These are phyloP conservation scores for Collybia sp. DNA, from an alignment of 768 basidiomycete genomes.

Conservation along the genomic window DNA sequence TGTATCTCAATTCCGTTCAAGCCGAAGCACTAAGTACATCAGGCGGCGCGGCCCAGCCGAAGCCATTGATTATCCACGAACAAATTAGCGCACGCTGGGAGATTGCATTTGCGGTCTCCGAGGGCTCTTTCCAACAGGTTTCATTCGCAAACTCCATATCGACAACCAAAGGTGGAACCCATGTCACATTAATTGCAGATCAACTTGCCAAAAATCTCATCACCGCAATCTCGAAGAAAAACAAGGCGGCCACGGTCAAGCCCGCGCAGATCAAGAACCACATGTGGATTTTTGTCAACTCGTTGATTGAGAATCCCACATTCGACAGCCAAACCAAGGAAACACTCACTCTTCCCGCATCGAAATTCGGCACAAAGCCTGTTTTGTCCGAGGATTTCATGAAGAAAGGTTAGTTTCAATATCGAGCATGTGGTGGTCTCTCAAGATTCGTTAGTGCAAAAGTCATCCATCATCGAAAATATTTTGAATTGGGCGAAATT, in stretches of 20 bases:
- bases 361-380: constrained; percentile 90
- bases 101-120: constrained; percentile 90
- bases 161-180: constrained; percentile 94
- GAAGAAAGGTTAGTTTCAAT: constrained; percentile 73
- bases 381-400: constrained; percentile 85
- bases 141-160: constrained; percentile 98
- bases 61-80: constrained; percentile 82
- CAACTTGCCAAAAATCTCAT: constrained; percentile 86
- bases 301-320: constrained; percentile 93
- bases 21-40: constrained; percentile 64
- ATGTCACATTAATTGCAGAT: constrained; percentile 81
- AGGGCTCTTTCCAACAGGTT: constrained; percentile 89
- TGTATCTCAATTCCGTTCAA: constrained; percentile 80
- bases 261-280: constrained; percentile 93
- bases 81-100: constrained; percentile 84
- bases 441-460: constrained; percentile 55
- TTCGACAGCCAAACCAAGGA: constrained; percentile 99
- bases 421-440: background rate
- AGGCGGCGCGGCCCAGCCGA: constrained; percentile 74
- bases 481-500: constrained; percentile 95
- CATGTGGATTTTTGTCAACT: constrained; percentile 97
- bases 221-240: constrained; percentile 88
- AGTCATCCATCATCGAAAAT: constrained; percentile 87
- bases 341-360: constrained; percentile 77
- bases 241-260: constrained; percentile 94